These are phyloP conservation scores for Cystobasidium ongulense DNA, from an alignment of 768 basidiomycete species.

Conservation along the genomic window DNA sequence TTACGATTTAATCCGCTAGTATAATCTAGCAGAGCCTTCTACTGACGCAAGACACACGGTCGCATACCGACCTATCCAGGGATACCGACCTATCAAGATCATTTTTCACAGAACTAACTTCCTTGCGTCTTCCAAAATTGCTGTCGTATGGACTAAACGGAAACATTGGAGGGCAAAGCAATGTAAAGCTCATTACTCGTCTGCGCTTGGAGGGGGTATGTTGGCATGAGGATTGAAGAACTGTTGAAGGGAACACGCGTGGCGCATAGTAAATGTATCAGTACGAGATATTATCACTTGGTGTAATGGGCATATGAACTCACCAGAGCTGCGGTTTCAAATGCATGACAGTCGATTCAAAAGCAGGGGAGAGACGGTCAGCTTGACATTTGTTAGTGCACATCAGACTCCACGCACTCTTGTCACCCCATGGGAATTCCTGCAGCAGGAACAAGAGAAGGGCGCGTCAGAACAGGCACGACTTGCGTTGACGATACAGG, in stretches of 20 bases:
- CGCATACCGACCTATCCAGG: no score
- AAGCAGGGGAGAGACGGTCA: background rate
- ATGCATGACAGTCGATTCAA: background rate
- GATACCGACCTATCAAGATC: no score
- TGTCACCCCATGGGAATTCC: constrained; percentile 28
- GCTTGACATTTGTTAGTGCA: background rate
- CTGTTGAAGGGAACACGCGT: background rate
- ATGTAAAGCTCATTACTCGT: constrained; percentile 9
- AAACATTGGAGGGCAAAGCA: background rate
- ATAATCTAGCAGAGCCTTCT: no score
- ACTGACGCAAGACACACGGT: no score
- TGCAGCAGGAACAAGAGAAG: background rate
- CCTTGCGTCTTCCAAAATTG: background rate
- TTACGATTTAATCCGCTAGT: no score
- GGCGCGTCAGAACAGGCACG: background rate
- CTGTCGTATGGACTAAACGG: background rate
- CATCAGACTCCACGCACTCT: background rate
- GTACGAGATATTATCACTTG: no score
- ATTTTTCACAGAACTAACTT: background rate
- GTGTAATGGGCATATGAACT: background rate
- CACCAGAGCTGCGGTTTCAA: background rate
- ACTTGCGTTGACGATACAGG: background rate
- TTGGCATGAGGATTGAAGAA: constrained; percentile 30
- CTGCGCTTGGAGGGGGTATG: constrained; percentile 4
- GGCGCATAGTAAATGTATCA: background rate